A percentile compares a stretch with the other conserved stretches of the same genome.
Conservation (phyloP, 306 rosid species). For the Cicer judaicum region DNA sequence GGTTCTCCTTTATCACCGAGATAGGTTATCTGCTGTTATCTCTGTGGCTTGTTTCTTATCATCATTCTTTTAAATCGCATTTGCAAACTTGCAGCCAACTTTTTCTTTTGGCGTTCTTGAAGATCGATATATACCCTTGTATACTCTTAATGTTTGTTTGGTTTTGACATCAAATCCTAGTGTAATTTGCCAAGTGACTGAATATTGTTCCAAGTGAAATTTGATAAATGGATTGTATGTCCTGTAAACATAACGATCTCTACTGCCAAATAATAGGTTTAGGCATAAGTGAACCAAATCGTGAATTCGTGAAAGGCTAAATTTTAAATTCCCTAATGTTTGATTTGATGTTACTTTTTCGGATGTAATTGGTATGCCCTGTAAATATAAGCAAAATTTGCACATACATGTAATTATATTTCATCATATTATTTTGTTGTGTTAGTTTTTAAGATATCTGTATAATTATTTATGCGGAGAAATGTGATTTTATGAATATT, state of each 20-base stretch:
- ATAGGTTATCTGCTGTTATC: conserved; percentile 14
- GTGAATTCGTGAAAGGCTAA: background rate
- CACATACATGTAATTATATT: too few species aligned
- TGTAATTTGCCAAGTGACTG: background rate
- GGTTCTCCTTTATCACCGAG: conserved; percentile 12
- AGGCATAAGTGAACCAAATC: background rate
- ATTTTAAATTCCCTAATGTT: background rate
- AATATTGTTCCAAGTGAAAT: background rate
- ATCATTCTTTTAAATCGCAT: conserved; percentile 21
- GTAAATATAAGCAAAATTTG: too few species aligned
- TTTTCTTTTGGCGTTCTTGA: background rate
- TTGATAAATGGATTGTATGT: background rate
- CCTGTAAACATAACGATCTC: background rate
- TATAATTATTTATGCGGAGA: too few species aligned
- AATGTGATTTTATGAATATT: too few species aligned
- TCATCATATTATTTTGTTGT: too few species aligned
- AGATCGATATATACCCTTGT: conserved; percentile 18
- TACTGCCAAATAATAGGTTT: background rate
- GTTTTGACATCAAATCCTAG: background rate
- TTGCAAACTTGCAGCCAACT: conserved; percentile 11
- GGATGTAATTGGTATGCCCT: too few species aligned
- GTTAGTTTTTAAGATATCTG: too few species aligned
- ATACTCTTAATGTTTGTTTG: background rate
- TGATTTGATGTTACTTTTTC: background rate
- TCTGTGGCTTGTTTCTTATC: conserved; percentile 31